Evolutionary conservation across 129 eudicot genomes (phyloP).

Genomic region (Arctium lappa): DNA sequence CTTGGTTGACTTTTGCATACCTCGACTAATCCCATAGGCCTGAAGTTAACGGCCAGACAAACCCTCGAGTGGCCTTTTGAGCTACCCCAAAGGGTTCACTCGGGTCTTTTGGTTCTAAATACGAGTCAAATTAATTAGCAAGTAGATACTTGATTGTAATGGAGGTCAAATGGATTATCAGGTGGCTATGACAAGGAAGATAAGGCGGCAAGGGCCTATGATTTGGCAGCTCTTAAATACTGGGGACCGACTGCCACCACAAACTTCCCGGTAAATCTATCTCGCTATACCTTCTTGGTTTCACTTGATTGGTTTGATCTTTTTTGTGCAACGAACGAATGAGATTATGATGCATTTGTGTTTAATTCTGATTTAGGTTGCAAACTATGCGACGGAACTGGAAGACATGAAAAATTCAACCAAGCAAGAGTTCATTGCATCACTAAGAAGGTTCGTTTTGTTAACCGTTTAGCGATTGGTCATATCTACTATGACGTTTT

Average conservation of each 20-base stretch:
- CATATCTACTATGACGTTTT: background rate
- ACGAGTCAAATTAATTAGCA: background rate
- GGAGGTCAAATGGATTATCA: constrained; percentile 12
- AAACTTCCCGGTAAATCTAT: constrained; percentile 68
- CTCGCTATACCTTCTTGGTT: background rate
- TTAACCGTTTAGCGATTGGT: background rate
- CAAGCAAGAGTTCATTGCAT: constrained; percentile 86
- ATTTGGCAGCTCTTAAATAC: constrained; percentile 83
- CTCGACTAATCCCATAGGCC: background rate
- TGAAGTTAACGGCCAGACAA: no score
- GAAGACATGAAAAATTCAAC: constrained; percentile 77
- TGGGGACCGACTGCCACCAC: constrained; percentile 93
- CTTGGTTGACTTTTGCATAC: background rate
- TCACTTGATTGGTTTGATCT: background rate
- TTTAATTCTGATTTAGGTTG: constrained; percentile 31
- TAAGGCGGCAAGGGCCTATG: constrained; percentile 85
- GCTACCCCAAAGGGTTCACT: background rate
- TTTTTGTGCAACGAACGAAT: background rate
- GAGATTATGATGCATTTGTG: background rate
- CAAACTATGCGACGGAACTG: constrained; percentile 56
- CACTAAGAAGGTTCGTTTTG: constrained; percentile 62
- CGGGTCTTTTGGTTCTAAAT: background rate
- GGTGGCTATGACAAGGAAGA: constrained; percentile 96
- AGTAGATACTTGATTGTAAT: background rate
- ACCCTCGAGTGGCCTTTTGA: background rate